These are phyloP conservation scores for Aurinia saxatilis DNA, from an alignment of 345 rosid species.

Conservation along the genomic window DNA sequence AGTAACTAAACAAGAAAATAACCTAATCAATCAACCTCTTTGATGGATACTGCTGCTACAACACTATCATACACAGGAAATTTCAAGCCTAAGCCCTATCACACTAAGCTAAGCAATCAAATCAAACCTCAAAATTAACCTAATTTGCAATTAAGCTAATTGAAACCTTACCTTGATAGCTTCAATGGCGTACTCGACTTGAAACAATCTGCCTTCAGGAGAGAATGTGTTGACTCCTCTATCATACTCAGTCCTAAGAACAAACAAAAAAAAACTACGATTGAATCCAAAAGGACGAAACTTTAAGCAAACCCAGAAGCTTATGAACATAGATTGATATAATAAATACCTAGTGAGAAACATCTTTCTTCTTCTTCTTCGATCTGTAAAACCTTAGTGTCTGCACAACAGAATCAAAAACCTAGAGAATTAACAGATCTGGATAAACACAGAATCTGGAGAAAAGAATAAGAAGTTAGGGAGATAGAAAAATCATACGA, in stretches of 20 bases:
- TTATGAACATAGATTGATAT: not conserved
- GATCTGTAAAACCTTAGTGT: slow-evolving; percentile 24
- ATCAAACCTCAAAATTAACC: too few species aligned
- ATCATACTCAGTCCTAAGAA: slow-evolving; percentile 89
- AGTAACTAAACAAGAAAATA: too few species aligned
- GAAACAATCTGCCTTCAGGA: slow-evolving; percentile 93
- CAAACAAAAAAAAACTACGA: not conserved
- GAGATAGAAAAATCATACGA: not conserved
- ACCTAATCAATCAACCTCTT: too few species aligned
- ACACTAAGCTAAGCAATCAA: too few species aligned
- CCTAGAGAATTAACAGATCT: slow-evolving; percentile 2
- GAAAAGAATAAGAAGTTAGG: not conserved
- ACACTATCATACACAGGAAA: too few species aligned
- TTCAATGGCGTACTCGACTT: slow-evolving; percentile 97
- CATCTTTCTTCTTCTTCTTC: slow-evolving; percentile 32
- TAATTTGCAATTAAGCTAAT: not conserved
- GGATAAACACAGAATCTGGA: not conserved
- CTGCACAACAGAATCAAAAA: slow-evolving; percentile 17
- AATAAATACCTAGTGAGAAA: slow-evolving; percentile 57
- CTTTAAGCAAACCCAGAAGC: slow-evolving; percentile 11
- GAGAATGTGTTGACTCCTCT: slow-evolving; percentile 99
- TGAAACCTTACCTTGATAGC: slow-evolving; percentile 71
- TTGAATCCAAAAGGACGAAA: slow-evolving; percentile 1
- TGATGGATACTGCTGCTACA: too few species aligned
- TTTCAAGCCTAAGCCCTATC: too few species aligned